Base-by-base conservation (phyloP, 768 basidiomycete species). In the Russula griseocarnosa region DNA sequence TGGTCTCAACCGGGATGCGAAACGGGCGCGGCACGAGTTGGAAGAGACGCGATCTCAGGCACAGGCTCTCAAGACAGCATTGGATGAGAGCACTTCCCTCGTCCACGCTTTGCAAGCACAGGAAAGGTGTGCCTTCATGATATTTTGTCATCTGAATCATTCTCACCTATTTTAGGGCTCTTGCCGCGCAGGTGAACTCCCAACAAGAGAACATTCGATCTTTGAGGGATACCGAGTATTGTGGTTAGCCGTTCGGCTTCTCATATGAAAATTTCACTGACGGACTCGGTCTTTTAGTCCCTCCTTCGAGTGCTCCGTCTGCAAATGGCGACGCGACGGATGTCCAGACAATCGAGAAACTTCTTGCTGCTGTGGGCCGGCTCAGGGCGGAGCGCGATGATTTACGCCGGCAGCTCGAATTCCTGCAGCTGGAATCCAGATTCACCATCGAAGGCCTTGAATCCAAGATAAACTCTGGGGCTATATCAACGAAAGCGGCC, bases 341-440 rank as follows among this genome's bases (percentile, higher is more conserved):
- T 70, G 75, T 50, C 69, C 74, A 38, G 71, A 74, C 13, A 50
- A 77, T 87, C 38, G 83, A 82, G 65, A 82, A 80, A 44, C 77
- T 91, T 26, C 76, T 91, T 55, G 73, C 73, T 30, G 84, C 88
- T 1, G 76, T 89, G 49, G 82, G 84, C n/a, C 82, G 89, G 38
- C 76, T 91, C 52, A 84, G 90, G 5, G 72, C 73, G 5, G 88
- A 92, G 68, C 79, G 89, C 5, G 86, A 91, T 66, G 76, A 73
- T 52, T 78, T 90, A 30, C 80, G 80, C 56, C 80, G 85, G 7
- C 81, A 86, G 59, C 73, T 92, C 16, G 79, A 87, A 55, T 92
- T 91, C 73, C 75, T 87, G 59, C 81, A 87, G 66, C 77, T 79
- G 3, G 90, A 92, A 74, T 82, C 83, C 28, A 82, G 77, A 66